Percentiles rank a stretch among this genome's conserved stretches.
These are phyloP conservation scores for Blastobotrys parvus DNA, from an alignment of 805 yeast species.

Conservation along the genomic window DNA sequence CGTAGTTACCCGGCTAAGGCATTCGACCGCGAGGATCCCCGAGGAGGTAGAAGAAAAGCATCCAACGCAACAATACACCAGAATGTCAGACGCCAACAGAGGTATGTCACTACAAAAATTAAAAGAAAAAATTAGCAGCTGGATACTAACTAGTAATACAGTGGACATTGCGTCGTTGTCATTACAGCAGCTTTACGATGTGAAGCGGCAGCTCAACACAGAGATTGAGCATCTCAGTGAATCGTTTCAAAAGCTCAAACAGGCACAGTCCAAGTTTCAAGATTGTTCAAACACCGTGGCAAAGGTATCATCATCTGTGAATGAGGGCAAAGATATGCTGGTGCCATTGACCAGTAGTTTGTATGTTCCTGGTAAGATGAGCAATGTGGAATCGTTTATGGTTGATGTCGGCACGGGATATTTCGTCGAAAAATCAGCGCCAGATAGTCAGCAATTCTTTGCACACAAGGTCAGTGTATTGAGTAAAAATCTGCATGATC, in stretches of 20 bases:
- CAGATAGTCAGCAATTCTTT: constrained; percentile 63
- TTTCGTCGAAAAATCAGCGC: constrained; percentile 61
- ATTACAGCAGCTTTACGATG: constrained; percentile 76
- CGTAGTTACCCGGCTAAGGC: too few species aligned
- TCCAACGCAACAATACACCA: too few species aligned
- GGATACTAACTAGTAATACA: too few species aligned
- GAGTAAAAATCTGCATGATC: constrained; percentile 61
- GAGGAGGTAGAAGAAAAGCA: too few species aligned
- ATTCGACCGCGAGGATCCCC: too few species aligned
- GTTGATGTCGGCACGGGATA: constrained; percentile 97
- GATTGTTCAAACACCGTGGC: constrained; percentile 73
- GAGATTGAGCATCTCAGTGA: constrained; percentile 81
- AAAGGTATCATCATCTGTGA: constrained; percentile 35
- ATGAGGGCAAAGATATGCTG: constrained; percentile 46
- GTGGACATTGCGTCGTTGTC: constrained; percentile 65
- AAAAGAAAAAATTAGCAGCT: too few species aligned
- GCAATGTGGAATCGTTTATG: constrained; percentile 57
- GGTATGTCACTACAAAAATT: too few species aligned
- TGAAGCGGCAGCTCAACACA: constrained; percentile 73
- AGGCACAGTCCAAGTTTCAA: constrained; percentile 73
- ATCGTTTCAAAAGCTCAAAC: constrained; percentile 71
- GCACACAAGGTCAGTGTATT: constrained; percentile 65
- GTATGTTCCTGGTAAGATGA: constrained; percentile 78
- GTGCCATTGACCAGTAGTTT: constrained; percentile 86
- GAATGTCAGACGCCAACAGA: too few species aligned